Evolutionary conservation across 1,139 yeast genomes (phyloP).

Genomic region (Suhomyces guaymorum): DNA sequence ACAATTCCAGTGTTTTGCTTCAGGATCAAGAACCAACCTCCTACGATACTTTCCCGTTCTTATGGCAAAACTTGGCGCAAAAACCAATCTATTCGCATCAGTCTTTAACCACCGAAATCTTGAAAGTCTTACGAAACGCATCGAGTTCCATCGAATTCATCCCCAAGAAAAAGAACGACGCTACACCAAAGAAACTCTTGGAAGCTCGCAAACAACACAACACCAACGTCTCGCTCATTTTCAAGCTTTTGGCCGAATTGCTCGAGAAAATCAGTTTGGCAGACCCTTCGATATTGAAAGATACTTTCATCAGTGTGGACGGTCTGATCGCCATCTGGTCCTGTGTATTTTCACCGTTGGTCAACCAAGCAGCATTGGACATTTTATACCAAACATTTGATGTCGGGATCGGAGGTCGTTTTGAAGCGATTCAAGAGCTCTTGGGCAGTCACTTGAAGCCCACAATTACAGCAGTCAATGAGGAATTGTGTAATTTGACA

Average conservation of each 20-base stretch:
- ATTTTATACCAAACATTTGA: slow-evolving; percentile 77
- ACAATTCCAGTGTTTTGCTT: slow-evolving; percentile 49
- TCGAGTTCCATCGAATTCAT: slow-evolving; percentile 41
- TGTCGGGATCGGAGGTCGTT: slow-evolving; percentile 53
- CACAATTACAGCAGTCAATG: slow-evolving; percentile 50
- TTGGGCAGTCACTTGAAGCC: slow-evolving; percentile 45
- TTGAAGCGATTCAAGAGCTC: slow-evolving; percentile 65
- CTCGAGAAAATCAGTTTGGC: slow-evolving; percentile 40
- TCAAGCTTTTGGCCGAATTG: slow-evolving; percentile 25
- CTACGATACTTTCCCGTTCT: slow-evolving; percentile 44
- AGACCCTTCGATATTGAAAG: slow-evolving; percentile 46
- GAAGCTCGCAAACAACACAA: slow-evolving; percentile 37
- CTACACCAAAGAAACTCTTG: slow-evolving; percentile 20
- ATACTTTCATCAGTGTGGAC: slow-evolving; percentile 23
- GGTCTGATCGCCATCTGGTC: slow-evolving; percentile 66
- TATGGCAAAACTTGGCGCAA: slow-evolving; percentile 47
- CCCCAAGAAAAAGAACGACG: slow-evolving; percentile 29
- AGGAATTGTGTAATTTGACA: slow-evolving; percentile 48
- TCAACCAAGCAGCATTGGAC: slow-evolving; percentile 70
- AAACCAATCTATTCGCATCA: slow-evolving; percentile 41
- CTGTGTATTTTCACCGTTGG: slow-evolving; percentile 59
- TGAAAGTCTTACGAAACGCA: slow-evolving; percentile 45
- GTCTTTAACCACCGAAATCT: slow-evolving; percentile 38
- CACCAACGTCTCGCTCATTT: slow-evolving; percentile 27
- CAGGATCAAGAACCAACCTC: slow-evolving; percentile 40